Base-by-base conservation (phyloP, 2,329 filamentous ascomycete genomes). In the Rutstroemia sydowiana region DNA sequence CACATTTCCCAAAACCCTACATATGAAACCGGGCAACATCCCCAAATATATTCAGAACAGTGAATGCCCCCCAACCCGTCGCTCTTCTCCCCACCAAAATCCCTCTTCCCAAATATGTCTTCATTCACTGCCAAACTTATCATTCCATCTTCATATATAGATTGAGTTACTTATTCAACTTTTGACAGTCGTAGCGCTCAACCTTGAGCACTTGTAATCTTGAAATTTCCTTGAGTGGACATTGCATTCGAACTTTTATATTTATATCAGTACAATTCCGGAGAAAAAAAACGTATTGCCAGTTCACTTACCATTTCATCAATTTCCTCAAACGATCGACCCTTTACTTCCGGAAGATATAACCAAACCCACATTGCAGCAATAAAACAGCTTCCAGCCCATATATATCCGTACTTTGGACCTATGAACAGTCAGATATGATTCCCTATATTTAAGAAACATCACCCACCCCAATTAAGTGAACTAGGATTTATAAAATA, bases 281-380 rank as follows among this genome's bases (percentile, higher is more conserved):
- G n/a, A n/a, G n/a, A n/a, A 18, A 37, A 18, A 9, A 3, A 7
- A 16, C 4, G 11, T n/a, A 13, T 14, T 1, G 14, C 5, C 6
- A 13, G 18, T 6, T 16, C 10, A 16, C 5, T 53, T 62, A 73
- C 71, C 74, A 80, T 78, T 57, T 78, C 74, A 65, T 95, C 88
- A 53, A 95, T 73, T 69, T 95, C 88, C 7, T 88, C 89, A 64
- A 91, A 95, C 0, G 87, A 87, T 44, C 88, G 81, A 14, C 86
- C 88, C 6, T 74, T 75, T 0, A 89, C 88, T 65, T 95, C 88
- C 0, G 88, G 89, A 0, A 91, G 74, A 20, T 85, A 79, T 73
- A 58, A 55, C 30, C 75, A 53, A 78, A 77, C 56, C 79, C 75
- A 61, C 76, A 75, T 3, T 78, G 65, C 0, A 57, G 61, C 66